Base-by-base conservation (phyloP, 345 rosid genomes). In the Clausena lansium region DNA sequence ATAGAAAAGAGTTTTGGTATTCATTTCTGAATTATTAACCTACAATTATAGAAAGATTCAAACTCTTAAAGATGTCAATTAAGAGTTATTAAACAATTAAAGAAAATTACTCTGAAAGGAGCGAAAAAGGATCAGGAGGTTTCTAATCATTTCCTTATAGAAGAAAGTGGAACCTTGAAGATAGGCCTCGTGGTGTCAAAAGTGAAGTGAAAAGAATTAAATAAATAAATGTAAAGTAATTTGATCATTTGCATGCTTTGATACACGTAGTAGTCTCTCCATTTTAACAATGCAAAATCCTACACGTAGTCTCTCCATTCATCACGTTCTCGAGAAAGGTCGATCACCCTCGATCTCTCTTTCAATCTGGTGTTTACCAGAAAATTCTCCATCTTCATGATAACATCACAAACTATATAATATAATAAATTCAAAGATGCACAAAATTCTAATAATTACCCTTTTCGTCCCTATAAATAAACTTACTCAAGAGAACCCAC, bases 161-260 rank as follows among this genome's bases (percentile, higher is more conserved):
- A 69, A 41, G 58, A 14, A 20, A 28, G 38, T 70, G 38, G 73
- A 70, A 70, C 59, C 33, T 69, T 27, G 58, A 13, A 69, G 73
- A 45, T 5, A 17, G 7, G 19, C 22, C 55, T 5, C 55, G 55
- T 14, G 19, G 55, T 4, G 17, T 50, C 55, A 50, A 50, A 17
- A 50, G 6, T 17, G 0, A 17, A 50, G 6, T 17, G 0, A 17
- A 50, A 50, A 50, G 22, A 50, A 50, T 4, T 50, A 15, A 14
- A 47, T 3, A 47, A 47, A 47, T 2, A 45, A 2, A 9, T 6
- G 1, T 17, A 9, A 0, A 13, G 52, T 45, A 38, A 38, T 45
- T 45, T 14, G 2, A 25, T 9, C 17, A 2, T 4, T 61, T 28
- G 66, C 66, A 61, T 61, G 35, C 7, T 27, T 61, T 61, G 36